Evolutionary conservation across 1,284 basidiomycete species (phyloP).

Genomic region (Pholiota adiposa): DNA sequence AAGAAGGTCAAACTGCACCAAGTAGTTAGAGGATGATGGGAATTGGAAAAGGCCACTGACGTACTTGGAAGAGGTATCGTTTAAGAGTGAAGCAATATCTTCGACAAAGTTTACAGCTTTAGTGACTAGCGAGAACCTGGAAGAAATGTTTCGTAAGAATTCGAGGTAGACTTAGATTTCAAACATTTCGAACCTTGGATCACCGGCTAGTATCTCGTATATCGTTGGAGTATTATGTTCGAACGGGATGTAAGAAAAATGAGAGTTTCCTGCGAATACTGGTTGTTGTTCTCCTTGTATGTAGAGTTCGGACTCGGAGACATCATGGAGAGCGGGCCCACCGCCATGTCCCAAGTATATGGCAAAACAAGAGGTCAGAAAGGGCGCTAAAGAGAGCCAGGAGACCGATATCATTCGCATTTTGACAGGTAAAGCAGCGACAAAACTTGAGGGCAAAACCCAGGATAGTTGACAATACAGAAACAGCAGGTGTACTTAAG

Average conservation of each 20-base stretch:
- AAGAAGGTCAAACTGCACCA: conserved; percentile 55
- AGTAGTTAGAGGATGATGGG: not conserved
- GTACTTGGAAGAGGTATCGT: conserved; percentile 44
- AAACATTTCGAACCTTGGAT: conserved; percentile 36
- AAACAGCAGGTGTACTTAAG: too few species aligned
- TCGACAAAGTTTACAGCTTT: conserved; percentile 52
- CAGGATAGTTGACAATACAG: too few species aligned
- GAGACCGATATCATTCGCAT: conserved; percentile 13
- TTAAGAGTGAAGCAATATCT: conserved; percentile 43
- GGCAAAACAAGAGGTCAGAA: conserved; percentile 3
- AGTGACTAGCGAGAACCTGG: conserved; percentile 24
- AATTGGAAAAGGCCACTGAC: conserved; percentile 12
- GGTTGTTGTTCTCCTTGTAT: conserved; percentile 10
- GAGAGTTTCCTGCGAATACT: conserved; percentile 5
- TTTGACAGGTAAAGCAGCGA: too few species aligned
- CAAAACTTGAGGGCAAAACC: too few species aligned
- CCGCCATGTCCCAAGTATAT: conserved; percentile 2
- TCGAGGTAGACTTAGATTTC: not conserved
- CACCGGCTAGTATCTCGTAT: conserved; percentile 43
- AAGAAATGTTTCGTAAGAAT: not conserved
- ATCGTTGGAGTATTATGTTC: conserved; percentile 35
- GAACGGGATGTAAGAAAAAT: not conserved
- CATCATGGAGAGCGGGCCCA: not conserved
- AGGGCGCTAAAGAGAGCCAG: conserved; percentile 10
- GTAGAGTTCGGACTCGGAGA: not conserved